Conservation (phyloP, 2,329 filamentous ascomycete species). For the Neonectria sp. region DNA sequence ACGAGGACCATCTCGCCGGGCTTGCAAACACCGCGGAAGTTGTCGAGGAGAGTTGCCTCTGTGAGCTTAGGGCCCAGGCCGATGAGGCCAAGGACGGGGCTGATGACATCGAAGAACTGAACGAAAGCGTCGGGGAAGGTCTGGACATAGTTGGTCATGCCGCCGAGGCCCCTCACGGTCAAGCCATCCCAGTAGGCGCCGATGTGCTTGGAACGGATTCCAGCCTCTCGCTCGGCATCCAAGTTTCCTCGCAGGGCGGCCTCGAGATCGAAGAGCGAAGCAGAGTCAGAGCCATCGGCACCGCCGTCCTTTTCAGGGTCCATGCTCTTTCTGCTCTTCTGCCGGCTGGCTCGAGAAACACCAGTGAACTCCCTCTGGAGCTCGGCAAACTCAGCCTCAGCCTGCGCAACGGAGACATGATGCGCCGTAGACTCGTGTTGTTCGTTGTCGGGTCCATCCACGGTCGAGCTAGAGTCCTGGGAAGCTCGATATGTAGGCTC, state of each 20-base stretch:
- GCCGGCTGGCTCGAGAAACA: conserved; percentile 66
- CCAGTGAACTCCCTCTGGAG: conserved; percentile 74
- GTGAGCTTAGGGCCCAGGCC: conserved; percentile 77
- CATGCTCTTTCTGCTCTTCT: conserved; percentile 42
- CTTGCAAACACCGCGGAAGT: conserved; percentile 79
- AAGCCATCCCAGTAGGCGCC: conserved; percentile 85
- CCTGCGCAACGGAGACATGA: conserved; percentile 74
- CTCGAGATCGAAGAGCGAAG: conserved; percentile 80
- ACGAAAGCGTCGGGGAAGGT: conserved; percentile 86
- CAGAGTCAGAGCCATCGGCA: conserved; percentile 59
- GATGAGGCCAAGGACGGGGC: conserved; percentile 74
- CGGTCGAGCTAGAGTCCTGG: conserved; percentile 50
- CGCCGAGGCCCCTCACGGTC: conserved; percentile 82
- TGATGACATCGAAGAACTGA: conserved; percentile 82
- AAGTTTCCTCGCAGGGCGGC: conserved; percentile 79
- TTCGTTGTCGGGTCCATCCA: conserved; percentile 40
- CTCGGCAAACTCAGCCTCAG: conserved; percentile 79
- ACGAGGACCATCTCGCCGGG: conserved; percentile 93
- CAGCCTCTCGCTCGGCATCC: conserved; percentile 80
- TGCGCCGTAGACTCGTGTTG: conserved; percentile 37
- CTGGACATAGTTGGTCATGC: conserved; percentile 78
- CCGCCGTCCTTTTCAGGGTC: conserved; percentile 73
- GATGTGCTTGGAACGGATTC: conserved; percentile 85
- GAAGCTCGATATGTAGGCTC: conserved; percentile 43
- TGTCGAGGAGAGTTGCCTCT: conserved; percentile 81